These are phyloP conservation scores for Actinomucor elegans DNA, from an alignment of 371 early-diverging fungal species.

Conservation along the genomic window DNA sequence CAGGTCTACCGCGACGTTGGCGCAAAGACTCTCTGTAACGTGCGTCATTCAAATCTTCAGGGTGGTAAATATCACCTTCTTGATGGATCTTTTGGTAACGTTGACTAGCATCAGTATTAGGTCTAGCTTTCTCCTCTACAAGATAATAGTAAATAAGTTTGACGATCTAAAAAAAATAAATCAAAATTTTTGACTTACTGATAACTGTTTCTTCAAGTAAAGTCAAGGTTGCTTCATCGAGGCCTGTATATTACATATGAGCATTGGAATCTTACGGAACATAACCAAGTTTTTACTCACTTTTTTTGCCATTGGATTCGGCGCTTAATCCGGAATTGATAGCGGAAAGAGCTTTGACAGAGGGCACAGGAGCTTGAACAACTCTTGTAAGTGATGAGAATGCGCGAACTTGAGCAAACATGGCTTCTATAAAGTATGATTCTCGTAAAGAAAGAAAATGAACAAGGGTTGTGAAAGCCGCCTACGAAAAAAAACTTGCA, in stretches of 20 bases:
- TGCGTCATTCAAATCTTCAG: slow-evolving; percentile 53
- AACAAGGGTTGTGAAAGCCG: too few relatives aligned
- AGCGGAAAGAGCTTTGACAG: not conserved
- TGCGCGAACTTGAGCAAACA: slow-evolving; percentile 22
- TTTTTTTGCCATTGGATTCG: not conserved
- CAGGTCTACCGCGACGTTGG: slow-evolving; percentile 30
- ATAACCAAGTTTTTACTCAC: too few relatives aligned
- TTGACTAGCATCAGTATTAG: slow-evolving; percentile 28
- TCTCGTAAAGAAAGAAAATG: too few relatives aligned
- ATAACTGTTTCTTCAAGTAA: slow-evolving; percentile 24
- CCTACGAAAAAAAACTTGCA: too few relatives aligned
- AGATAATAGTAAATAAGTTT: not conserved
- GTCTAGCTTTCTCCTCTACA: slow-evolving; percentile 32
- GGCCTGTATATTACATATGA: slow-evolving; percentile 16
- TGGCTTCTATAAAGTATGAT: not conserved
- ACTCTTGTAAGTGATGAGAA: slow-evolving; percentile 21
- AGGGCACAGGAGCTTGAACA: slow-evolving; percentile 10
- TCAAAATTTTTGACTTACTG: slow-evolving; percentile 31
- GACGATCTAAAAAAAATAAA: not conserved
- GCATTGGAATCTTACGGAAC: too few relatives aligned
- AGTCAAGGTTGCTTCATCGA: slow-evolving; percentile 26
- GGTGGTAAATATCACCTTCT: slow-evolving; percentile 52
- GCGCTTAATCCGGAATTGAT: not conserved
- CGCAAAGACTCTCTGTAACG: slow-evolving; percentile 42
- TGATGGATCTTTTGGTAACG: slow-evolving; percentile 41